phyloP scores from a whole-genome alignment of 768 basidiomycete species.

The Pleurotus eryngii region DNA sequence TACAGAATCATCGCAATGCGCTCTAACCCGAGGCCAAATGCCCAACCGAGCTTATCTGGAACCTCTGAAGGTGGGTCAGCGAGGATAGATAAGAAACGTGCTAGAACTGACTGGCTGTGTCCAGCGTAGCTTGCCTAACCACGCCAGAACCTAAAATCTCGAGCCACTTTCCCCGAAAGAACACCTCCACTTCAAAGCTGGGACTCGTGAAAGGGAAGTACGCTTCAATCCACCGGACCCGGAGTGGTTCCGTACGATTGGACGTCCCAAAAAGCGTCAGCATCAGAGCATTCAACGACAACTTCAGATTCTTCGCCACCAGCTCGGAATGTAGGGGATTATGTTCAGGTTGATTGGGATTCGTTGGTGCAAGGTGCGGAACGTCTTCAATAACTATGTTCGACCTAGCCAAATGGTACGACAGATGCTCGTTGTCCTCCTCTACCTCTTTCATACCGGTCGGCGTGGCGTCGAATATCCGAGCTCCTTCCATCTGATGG shows the following conservation, averaged over 20 bases:
- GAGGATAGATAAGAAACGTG: slow-evolving; percentile 13
- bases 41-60: slow-evolving; percentile 88
- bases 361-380: slow-evolving; percentile 65
- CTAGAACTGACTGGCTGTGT: slow-evolving; percentile 70
- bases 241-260: slow-evolving; percentile 64
- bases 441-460: slow-evolving; percentile 59
- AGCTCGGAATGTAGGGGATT: slow-evolving; percentile 70
- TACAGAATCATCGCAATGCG: slow-evolving; percentile 98
- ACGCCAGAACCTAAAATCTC: slow-evolving; percentile 96
- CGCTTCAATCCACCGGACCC: slow-evolving; percentile 95
- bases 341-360: slow-evolving; percentile 80
- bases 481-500: slow-evolving; percentile 96
- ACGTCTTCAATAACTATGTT: slow-evolving; percentile 89
- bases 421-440: slow-evolving; percentile 67
- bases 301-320: slow-evolving; percentile 83
- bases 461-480: slow-evolving; percentile 65
- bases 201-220: slow-evolving; percentile 98
- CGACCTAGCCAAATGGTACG: slow-evolving; percentile 55
- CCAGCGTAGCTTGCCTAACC: slow-evolving; percentile 82
- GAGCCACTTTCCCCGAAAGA: slow-evolving; percentile 94
- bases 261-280: slow-evolving; percentile 74
- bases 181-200: slow-evolving; percentile 97
- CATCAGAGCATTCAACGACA: slow-evolving; percentile 84
- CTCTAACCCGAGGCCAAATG: slow-evolving; percentile 95
- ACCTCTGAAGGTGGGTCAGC: slow-evolving; percentile 47